Base-by-base conservation (phyloP, 306 rosid genomes). In the Medicago lupulina region DNA sequence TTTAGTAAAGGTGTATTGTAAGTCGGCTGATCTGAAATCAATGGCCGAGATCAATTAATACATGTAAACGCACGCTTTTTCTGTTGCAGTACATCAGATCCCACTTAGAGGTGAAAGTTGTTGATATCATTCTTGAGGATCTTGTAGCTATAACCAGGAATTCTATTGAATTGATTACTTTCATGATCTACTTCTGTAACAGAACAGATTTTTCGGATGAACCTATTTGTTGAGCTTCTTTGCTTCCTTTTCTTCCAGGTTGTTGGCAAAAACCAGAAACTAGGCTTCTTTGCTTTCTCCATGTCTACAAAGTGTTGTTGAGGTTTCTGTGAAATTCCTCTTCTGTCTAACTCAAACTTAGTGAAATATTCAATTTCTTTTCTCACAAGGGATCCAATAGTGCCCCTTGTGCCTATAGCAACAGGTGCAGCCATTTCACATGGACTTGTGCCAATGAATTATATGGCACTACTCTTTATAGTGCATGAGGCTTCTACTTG, bases 381-480 rank as follows among this genome's bases (percentile, higher is more conserved):
- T 80, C 82, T 84, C 31, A 90, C 92, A 1, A 88, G 88, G 3
- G 98, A 91, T 36, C 94, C 98, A 19, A 93, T 85, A 1, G 98
- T 91, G 75, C 96, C 97, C 10, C 89, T 85, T 75, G 97, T 92
- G 75, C 97, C 96, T 51, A 92, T 80, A 61, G 95, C 88, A 50
- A 87, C 75, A 15, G 96, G 96, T 87, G 88, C 71, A 66, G 88
- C 88, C 96, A 91, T 83, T 77, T 58, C 39, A 54, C 15, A 1
- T 13, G 17, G 41, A 25, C 23, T 60, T 28, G 12, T 60, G 66
- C 41, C 9, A 28, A 2, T 60, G 41, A 14, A n/a, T 28, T 31
- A 13, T 15, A 74, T 71, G 85, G 65, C 70, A 84, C 50, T 80
- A 78, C 79, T 73, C 40, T 86, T 83, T 86, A 79, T 76, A 61